Percentiles rank a stretch among this genome's conserved stretches.
These are phyloP conservation scores for Sistotremastrum niveocremeum DNA, from an alignment of 768 basidiomycete genomes.

Conservation along the genomic window DNA sequence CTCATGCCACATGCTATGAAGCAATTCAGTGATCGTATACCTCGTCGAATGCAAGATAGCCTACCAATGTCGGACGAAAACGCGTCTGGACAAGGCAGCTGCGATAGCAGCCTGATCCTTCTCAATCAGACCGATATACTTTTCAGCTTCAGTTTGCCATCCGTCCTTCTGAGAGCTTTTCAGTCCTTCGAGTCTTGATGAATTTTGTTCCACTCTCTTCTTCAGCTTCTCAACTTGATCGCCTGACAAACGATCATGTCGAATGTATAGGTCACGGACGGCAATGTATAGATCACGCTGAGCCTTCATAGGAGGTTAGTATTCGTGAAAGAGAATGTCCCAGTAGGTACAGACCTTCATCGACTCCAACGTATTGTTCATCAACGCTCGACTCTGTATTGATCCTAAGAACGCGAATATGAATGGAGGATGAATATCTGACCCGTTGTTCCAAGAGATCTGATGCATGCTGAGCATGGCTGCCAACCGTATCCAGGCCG, in stretches of 20 bases:
- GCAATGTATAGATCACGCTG: conserved; percentile 83
- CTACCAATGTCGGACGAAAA: conserved; percentile 81
- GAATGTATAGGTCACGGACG: conserved; percentile 72
- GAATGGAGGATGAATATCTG: conserved; percentile 12
- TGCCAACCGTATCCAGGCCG: conserved; percentile 55
- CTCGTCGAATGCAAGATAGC: conserved; percentile 11
- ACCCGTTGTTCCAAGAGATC: conserved; percentile 66
- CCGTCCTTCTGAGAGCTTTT: conserved; percentile 60
- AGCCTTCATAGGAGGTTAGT: conserved; percentile 22
- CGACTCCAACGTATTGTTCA: conserved; percentile 60
- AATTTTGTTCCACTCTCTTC: conserved; percentile 69
- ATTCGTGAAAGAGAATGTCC: conserved; percentile 5
- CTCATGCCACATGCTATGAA: conserved; percentile 82
- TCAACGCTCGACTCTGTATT: conserved; percentile 42
- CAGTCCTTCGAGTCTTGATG: conserved; percentile 63
- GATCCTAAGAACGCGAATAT: not conserved
- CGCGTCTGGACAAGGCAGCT: conserved; percentile 58
- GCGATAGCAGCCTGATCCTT: conserved; percentile 76
- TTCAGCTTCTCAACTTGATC: conserved; percentile 82
- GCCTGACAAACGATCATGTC: conserved; percentile 77
- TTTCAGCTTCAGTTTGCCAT: conserved; percentile 81
- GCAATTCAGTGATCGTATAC: not conserved
- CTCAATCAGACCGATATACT: conserved; percentile 56
- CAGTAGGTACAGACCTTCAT: conserved; percentile 33
- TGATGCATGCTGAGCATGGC: conserved; percentile 55